Base-by-base conservation (phyloP, 495 filamentous ascomycete species). In the Parmelia sp. region DNA sequence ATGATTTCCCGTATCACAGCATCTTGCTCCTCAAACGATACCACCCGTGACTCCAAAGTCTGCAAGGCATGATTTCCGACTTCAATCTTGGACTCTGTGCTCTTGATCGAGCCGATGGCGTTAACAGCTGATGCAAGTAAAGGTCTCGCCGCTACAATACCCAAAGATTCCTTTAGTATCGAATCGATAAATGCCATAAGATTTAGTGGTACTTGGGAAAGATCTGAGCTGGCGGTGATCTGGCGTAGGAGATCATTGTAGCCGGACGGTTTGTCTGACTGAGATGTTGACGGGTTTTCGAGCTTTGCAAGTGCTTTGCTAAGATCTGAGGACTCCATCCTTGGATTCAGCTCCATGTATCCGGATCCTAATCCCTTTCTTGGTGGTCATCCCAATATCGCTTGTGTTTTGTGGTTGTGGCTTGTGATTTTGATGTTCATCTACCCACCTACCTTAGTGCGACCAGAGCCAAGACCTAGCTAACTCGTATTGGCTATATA, bases 11-110 rank as follows among this genome's bases (percentile, higher is more conserved):
- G 88, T 59, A 97, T 83, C 63, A 82, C 80, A 1, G 86, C 82
- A 68, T 91, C 90, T 65, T 89, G 85, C 74, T 97, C 90, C 75
- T 97, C 95, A 70, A 90, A 90, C 7, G 89, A 90, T 63, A 88
- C 78, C 68, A 87, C 79, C 71, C 83, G 82, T 58, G 84, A 80
- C 63, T 82, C 78, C 37, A 96, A 81, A 44, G 85, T 77, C 53
- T 80, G 78, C 44, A 93, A 78, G 35, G 88, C 83, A 69, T 87
- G 82, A 63, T 84, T 80, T 62, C 89, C 90, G 40, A 89, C 85
- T 65, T 83, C 82, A 65, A 93, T 86, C 73, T 84, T 85, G 45
- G 87, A 74, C 58, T 88, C 80, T 40, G 78, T 64, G 60, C 84
- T 75, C 23, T 77, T 69, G 65, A 91, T 78, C 4, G 80, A 71